A percentile compares a stretch with the other conserved stretches of the same genome.
Conservation (phyloP, 768 basidiomycete species). For the Tricholoma flavovirens region DNA sequence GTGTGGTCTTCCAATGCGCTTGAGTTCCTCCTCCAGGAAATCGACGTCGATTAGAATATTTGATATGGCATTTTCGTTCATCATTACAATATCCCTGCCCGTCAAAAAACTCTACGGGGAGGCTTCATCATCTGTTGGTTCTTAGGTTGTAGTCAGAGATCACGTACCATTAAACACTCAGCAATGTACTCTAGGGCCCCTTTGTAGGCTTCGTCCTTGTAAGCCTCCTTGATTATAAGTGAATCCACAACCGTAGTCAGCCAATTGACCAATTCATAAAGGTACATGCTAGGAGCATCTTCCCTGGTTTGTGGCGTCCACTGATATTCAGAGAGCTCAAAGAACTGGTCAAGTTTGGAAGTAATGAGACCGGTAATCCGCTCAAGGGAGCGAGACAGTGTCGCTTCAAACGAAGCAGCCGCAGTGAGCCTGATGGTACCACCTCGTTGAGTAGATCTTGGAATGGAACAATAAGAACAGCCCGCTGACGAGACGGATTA, state of each 20-base stretch:
- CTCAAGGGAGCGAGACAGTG: slow-evolving; percentile 61
- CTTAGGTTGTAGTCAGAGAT: background rate
- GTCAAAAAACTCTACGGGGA: slow-evolving; percentile 63
- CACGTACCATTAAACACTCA: slow-evolving; percentile 77
- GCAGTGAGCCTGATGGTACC: slow-evolving; percentile 71
- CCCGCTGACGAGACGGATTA: background rate
- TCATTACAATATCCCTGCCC: slow-evolving; percentile 64
- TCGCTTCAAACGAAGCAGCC: slow-evolving; percentile 57
- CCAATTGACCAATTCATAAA: slow-evolving; percentile 95
- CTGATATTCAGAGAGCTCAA: slow-evolving; percentile 91
- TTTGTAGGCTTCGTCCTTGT: slow-evolving; percentile 87
- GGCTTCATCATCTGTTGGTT: background rate
- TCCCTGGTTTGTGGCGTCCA: slow-evolving; percentile 77
- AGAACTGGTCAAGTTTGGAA: slow-evolving; percentile 92
- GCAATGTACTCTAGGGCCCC: slow-evolving; percentile 87
- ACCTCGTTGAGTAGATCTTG: slow-evolving; percentile 77
- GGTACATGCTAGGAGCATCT: slow-evolving; percentile 84
- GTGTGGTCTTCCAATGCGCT: slow-evolving; percentile 65
- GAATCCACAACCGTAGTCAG: slow-evolving; percentile 94
- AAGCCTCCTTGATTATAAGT: slow-evolving; percentile 71
- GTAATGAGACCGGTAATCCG: slow-evolving; percentile 81
- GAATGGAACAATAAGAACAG: slow-evolving; percentile 1
- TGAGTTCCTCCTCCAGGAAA: slow-evolving; percentile 85
- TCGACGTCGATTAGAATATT: slow-evolving; percentile 83
- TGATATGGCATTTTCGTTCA: slow-evolving; percentile 87